A percentile compares a stretch with the other conserved stretches of the same genome.
Conservation (phyloP, 352 stramenopile species). For the Phytopythium helicoides region DNA sequence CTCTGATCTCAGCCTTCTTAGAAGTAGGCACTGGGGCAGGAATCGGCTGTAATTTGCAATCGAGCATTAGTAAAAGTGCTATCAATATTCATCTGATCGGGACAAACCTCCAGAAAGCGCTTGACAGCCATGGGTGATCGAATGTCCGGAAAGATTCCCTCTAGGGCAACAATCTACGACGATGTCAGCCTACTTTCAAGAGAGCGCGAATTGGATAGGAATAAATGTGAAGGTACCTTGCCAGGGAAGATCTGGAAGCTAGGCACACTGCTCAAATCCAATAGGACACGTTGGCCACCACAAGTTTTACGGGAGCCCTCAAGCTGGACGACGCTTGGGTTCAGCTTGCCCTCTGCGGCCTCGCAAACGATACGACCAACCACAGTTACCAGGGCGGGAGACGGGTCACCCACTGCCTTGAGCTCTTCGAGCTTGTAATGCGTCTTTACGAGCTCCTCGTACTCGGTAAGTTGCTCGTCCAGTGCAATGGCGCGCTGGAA, state of each 20-base stretch:
- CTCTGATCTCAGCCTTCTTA: conserved; percentile 39
- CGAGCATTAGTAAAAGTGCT: neutral
- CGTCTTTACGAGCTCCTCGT: conserved; percentile 68
- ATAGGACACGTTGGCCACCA: conserved; percentile 72
- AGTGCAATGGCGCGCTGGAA: conserved; percentile 74
- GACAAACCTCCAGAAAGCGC: conserved; percentile 64
- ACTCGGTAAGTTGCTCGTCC: conserved; percentile 75
- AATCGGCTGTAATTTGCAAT: conserved; percentile 35
- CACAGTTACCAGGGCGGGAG: conserved; percentile 68
- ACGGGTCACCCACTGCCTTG: conserved; percentile 68
- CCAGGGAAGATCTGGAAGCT: conserved; percentile 81
- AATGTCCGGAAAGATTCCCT: conserved; percentile 70
- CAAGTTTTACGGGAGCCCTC: conserved; percentile 83
- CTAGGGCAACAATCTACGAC: conserved; percentile 71
- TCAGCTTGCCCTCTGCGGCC: conserved; percentile 79
- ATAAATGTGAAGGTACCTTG: conserved; percentile 60
- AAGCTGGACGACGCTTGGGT: conserved; percentile 76
- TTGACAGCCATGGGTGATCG: conserved; percentile 76
- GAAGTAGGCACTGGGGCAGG: conserved; percentile 49
- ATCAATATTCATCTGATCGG: neutral
- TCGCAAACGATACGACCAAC: conserved; percentile 84
- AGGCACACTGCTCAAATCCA: conserved; percentile 66
- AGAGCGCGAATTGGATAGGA: no score
- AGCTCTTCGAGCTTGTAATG: conserved; percentile 64
- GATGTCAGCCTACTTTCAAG: conserved; percentile 1